A percentile compares a stretch with the other conserved stretches of the same genome.
Evolutionary conservation across 1,139 yeast species (phyloP).

Genomic region (Geotrichum europaeum): DNA sequence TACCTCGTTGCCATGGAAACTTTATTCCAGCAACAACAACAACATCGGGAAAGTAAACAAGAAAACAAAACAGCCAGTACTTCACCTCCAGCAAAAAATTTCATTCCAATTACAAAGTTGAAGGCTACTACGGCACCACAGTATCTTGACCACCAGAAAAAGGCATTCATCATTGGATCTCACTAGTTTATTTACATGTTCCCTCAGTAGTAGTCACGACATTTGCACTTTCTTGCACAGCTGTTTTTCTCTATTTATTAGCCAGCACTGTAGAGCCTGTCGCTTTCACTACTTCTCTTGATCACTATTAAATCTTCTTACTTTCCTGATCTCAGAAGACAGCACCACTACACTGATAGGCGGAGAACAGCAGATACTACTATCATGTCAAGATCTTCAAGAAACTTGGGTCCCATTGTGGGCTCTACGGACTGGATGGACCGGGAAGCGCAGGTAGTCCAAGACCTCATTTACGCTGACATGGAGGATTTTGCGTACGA

Average conservation of each 20-base stretch:
- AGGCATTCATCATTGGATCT: neutral
- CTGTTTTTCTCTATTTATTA: neutral
- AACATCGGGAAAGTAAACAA: neutral
- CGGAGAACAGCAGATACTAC: neutral
- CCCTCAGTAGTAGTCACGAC: neutral
- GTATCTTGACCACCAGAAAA: neutral
- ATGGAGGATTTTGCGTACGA: conserved; percentile 39
- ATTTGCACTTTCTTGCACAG: neutral
- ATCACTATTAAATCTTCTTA: neutral
- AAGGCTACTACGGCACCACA: neutral
- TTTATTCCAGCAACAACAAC: too few species aligned
- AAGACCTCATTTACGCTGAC: conserved; percentile 32
- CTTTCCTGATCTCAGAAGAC: neutral
- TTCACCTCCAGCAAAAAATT: neutral
- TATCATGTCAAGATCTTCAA: conserved; percentile 4
- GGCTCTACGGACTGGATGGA: conserved; percentile 46
- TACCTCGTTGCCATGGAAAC: neutral
- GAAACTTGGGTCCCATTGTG: conserved; percentile 12
- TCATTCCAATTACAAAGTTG: neutral
- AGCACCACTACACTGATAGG: neutral
- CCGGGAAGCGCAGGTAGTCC: conserved; percentile 35
- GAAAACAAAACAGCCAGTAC: neutral
- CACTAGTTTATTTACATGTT: neutral
- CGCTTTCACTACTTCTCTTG: neutral
- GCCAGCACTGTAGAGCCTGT: neutral